Evolutionary conservation across 345 rosid genomes (phyloP).

Genomic region (Sisymbrium irio): DNA sequence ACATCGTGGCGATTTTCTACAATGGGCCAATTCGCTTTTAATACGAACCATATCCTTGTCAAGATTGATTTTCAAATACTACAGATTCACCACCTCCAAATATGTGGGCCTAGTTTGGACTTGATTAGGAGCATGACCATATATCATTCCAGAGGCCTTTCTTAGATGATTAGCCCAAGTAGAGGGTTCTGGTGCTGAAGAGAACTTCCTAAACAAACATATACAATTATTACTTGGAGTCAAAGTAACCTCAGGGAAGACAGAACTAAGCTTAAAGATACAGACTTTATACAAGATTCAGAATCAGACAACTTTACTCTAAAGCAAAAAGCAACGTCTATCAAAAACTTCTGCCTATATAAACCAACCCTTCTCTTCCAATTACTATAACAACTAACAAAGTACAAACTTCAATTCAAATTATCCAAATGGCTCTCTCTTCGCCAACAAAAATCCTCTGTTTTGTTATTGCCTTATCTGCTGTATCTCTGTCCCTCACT

Average conservation of each 20-base stretch:
- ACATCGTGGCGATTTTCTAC: neutral
- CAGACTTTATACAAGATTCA: slow-evolving; percentile 21
- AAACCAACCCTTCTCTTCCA: slow-evolving; percentile 17
- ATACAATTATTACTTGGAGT: slow-evolving; percentile 26
- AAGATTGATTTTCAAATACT: neutral
- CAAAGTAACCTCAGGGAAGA: slow-evolving; percentile 22
- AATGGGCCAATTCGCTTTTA: neutral
- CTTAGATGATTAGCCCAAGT: neutral
- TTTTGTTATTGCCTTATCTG: slow-evolving; percentile 33
- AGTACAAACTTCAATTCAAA: neutral
- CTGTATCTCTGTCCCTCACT: slow-evolving; percentile 31
- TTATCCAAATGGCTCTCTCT: slow-evolving; percentile 41
- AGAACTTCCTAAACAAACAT: neutral
- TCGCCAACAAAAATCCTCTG: slow-evolving; percentile 32
- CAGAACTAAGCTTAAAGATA: slow-evolving; percentile 30
- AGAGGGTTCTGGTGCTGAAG: neutral
- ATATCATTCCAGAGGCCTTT: neutral
- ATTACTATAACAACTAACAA: slow-evolving; percentile 8
- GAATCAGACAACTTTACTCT: slow-evolving; percentile 30
- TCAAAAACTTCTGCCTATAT: slow-evolving; percentile 22
- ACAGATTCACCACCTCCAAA: neutral
- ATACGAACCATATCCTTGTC: neutral
- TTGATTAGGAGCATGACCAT: neutral
- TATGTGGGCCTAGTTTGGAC: slow-evolving; percentile 8
- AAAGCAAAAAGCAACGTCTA: slow-evolving; percentile 22